phyloP scores from a whole-genome alignment of 495 filamentous ascomycete species.

The Cetradonia linearis region DNA sequence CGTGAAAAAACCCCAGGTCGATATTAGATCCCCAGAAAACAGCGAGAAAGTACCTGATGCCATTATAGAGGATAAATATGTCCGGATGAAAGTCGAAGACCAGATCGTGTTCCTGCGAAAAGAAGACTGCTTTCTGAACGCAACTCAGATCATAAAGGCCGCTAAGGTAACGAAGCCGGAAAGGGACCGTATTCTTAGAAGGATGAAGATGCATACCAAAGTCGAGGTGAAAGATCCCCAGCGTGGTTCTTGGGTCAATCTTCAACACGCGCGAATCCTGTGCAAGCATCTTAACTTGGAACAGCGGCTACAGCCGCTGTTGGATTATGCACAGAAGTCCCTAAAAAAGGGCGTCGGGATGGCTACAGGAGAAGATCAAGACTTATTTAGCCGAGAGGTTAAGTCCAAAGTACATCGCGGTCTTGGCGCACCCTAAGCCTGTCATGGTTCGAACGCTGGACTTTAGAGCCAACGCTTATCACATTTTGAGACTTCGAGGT shows the following conservation, averaged over 20 bases:
- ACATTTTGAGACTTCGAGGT: too few relatives aligned
- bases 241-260: not conserved
- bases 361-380: too few relatives aligned
- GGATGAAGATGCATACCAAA: not conserved
- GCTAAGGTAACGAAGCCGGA: not conserved
- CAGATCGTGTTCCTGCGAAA: not conserved
- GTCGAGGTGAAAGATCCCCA: not conserved
- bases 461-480: too few relatives aligned
- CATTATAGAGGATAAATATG: not conserved
- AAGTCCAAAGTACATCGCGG: too few relatives aligned
- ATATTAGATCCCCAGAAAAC: too few relatives aligned
- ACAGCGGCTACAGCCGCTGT: conserved; percentile 5
- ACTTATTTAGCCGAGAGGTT: too few relatives aligned
- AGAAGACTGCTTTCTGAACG: not conserved
- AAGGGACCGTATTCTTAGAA: not conserved
- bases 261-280: not conserved
- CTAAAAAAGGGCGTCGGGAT: too few relatives aligned
- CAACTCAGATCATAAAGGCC: not conserved
- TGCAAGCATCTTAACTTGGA: conserved; percentile 7
- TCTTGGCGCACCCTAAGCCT: too few relatives aligned
- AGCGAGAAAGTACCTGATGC: too few relatives aligned
- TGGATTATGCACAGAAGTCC: too few relatives aligned
- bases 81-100: not conserved
- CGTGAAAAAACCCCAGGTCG: too few relatives aligned
- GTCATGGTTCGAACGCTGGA: too few relatives aligned